Evolutionary conservation across 2,329 filamentous ascomycete genomes (phyloP).

Genomic region (Grosmannia serpens): DNA sequence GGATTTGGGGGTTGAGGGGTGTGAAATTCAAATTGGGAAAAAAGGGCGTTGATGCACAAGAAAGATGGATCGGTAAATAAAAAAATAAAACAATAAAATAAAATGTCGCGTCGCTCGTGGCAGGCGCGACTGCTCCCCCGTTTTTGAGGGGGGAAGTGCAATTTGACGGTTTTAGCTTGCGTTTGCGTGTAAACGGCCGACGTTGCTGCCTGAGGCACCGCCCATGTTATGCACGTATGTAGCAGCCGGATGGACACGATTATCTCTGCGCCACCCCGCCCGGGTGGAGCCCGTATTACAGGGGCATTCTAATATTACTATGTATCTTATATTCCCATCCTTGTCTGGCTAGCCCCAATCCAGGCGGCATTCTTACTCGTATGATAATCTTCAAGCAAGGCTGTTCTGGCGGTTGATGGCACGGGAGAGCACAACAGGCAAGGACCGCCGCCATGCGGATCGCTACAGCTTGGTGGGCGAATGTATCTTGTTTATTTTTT

Average conservation of each 20-base stretch:
- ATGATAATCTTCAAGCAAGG: too few relatives aligned
- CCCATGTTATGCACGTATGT: not conserved
- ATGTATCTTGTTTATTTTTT: too few relatives aligned
- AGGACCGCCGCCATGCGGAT: too few relatives aligned
- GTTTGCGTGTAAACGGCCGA: not conserved
- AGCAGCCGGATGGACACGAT: not conserved
- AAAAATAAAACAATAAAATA: slow-evolving; percentile 4
- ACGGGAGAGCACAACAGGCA: too few relatives aligned
- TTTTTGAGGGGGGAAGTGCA: slow-evolving; percentile 5
- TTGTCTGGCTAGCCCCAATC: too few relatives aligned
- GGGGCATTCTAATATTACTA: too few relatives aligned
- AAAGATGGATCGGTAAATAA: not conserved
- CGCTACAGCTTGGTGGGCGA: too few relatives aligned
- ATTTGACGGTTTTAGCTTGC: not conserved
- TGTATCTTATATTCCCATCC: too few relatives aligned
- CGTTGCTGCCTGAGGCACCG: slow-evolving; percentile 8
- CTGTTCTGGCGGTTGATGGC: too few relatives aligned
- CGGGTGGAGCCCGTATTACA: not conserved
- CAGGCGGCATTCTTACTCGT: too few relatives aligned
- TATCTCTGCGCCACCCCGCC: not conserved
- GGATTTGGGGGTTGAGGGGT: not conserved
- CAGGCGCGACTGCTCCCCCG: slow-evolving; percentile 9
- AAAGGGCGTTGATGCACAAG: not conserved
- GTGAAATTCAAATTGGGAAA: not conserved
- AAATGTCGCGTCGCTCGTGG: slow-evolving; percentile 13